Evolutionary conservation across 441 rosid species (phyloP).

Genomic region (Adansonia madagascariensis): DNA sequence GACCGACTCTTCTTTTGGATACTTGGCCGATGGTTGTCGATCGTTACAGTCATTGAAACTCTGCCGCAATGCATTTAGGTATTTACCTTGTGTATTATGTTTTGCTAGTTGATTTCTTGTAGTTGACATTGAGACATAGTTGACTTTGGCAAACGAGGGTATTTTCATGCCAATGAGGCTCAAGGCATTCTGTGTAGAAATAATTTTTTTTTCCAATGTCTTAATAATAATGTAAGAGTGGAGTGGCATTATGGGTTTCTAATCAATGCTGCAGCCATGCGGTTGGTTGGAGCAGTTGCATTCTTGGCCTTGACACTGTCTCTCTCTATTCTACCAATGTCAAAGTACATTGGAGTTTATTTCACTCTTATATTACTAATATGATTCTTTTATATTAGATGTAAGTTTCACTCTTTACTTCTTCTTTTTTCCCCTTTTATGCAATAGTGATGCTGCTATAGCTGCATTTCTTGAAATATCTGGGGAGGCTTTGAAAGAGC

Average conservation of each 20-base stretch:
- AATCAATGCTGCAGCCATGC: neutral
- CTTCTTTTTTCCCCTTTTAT: neutral
- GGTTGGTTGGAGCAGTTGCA: neutral
- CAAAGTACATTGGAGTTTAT: neutral
- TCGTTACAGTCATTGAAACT: constrained; percentile 61
- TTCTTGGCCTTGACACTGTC: neutral
- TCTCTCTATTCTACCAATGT: neutral
- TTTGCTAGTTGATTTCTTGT: constrained; percentile 8
- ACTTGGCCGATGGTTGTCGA: constrained; percentile 80
- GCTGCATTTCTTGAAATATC: constrained; percentile 87
- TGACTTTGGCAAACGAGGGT: neutral
- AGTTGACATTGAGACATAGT: neutral
- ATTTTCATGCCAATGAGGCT: neutral
- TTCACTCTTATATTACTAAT: neutral
- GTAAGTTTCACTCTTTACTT: constrained; percentile 9
- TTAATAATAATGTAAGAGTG: neutral
- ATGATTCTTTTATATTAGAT: neutral
- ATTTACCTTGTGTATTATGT: neutral
- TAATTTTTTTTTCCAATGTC: neutral
- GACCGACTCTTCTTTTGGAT: constrained; percentile 79
- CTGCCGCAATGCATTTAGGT: constrained; percentile 78
- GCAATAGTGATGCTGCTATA: constrained; percentile 78
- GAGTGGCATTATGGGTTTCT: neutral
- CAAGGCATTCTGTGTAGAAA: neutral
- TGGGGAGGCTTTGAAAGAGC: constrained; percentile 64